Percentiles rank a stretch among this genome's conserved stretches.
These are phyloP conservation scores for Suhomyces maxii DNA, from an alignment of 1,139 yeast genomes.

Conservation along the genomic window DNA sequence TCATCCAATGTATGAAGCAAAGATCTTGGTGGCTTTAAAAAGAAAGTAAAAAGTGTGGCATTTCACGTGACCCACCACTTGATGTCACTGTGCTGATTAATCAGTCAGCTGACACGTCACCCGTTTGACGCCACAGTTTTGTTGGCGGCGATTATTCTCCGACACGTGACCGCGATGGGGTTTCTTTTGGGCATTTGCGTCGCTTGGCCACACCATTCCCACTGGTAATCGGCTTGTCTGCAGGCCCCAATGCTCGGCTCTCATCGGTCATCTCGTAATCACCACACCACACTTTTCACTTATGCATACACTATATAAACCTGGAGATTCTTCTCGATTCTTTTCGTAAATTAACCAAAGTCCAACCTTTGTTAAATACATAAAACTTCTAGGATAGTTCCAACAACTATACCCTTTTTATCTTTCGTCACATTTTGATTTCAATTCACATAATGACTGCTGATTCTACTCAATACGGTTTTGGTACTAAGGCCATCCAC, in stretches of 20 bases:
- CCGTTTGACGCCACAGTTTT: conserved; percentile 1
- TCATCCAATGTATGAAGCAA: too few relatives aligned
- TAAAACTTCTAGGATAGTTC: conserved; percentile 7
- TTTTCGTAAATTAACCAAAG: conserved; percentile 4
- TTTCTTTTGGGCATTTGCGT: conserved; percentile 3
- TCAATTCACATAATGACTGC: conserved; percentile 9
- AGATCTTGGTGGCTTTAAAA: too few relatives aligned
- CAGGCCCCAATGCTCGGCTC: conserved; percentile 1
- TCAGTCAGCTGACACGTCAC: neutral
- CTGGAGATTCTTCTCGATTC: neutral
- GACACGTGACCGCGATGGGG: conserved; percentile 5
- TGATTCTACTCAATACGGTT: conserved; percentile 34
- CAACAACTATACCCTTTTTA: conserved; percentile 8
- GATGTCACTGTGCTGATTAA: too few relatives aligned
- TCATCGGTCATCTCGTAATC: conserved; percentile 7
- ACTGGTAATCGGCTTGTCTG: neutral
- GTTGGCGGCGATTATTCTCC: conserved; percentile 3
- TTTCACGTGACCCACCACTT: neutral
- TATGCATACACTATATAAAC: neutral
- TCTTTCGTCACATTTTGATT: neutral
- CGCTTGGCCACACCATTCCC: conserved; percentile 1
- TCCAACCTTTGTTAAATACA: conserved; percentile 11
- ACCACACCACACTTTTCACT: conserved; percentile 8
- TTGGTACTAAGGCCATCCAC: conserved; percentile 83
- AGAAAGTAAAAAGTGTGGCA: neutral